Evolutionary conservation across 2,329 filamentous ascomycete genomes (phyloP), one percentile per base, ranked within the genome.

Genomic region (Phaeosphaeriaceae sp.): DNA sequence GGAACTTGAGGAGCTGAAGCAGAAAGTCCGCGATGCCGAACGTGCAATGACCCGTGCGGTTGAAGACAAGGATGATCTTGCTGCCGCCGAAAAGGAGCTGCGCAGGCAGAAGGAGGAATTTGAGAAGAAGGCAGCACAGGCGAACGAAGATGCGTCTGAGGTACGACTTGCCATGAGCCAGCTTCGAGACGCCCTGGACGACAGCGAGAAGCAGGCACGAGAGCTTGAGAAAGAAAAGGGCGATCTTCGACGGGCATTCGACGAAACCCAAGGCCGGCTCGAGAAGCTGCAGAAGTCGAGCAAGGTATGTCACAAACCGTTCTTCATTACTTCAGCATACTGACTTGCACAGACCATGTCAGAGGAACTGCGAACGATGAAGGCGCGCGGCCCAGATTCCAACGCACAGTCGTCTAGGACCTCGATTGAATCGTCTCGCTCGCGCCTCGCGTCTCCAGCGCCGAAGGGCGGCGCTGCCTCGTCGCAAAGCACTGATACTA

Each of bases 1-100:
- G 48, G 95, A 98, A 80, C 83, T 92, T 2, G 95, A 98, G 74
- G 94, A 98, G 66, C 82, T 97, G 41, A 92, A 90, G 76, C 83
- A 84, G 51, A 91, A 89, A 77, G 84, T 93, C 11, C 88, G 92
- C 7, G 93, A 97, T 62, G 86, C 92, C 0, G 94, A 98, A 78
- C 87, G 89, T 11, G 88, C 91, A 51, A 81, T 92, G 53, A 90
- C 90, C 71, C 84, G 85, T 3, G 86, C 92, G 0, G 83, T 85
- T 41, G 85, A 90, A 62, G 93, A 96, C 70, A 89, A 88, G 64
- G 91, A 95, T 51, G 91, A 93, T 41, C 84, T 96, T 0, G 90
- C 91, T 69, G 83, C 85, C 48, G 85, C 87, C 1, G 89, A 93
- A 76, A 87, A 85, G 62, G 91, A 93, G 62, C 91, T 91, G 85